Base-by-base conservation (phyloP, 2,329 filamentous ascomycete species). In the Septoria linicola region DNA sequence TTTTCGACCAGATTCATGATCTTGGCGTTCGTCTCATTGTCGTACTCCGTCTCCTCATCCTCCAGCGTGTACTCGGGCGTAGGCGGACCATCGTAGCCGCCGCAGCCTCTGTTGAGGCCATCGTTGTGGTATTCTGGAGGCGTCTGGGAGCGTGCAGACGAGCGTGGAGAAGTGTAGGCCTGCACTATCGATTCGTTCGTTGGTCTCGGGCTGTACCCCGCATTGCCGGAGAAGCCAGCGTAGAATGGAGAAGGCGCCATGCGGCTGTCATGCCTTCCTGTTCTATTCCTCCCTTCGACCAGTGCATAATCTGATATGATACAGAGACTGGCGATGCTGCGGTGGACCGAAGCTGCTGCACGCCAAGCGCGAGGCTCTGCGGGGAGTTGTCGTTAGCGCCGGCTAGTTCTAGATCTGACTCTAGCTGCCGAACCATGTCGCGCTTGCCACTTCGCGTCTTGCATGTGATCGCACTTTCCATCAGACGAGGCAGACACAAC, bases 1-100 rank as follows among this genome's bases (percentile, higher is more conserved):
- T 76, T 71, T 54, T 81, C 76, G 34, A 79, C 76, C 47, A 73
- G 68, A 41, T 73, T 68, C 61, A 81, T 76, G 58, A 82, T 79
- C 27, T 73, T 69, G 56, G 76, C 73, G 59, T 80, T 70, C 74
- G 71, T 52, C 72, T 79, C 58, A 41, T 63, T 49, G 41, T 64
- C 56, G 30, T 62, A 58, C 54, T 59, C 61, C 25, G 58, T 42
- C 37, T 54, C 65, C 44, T 73, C 70, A 60, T 79, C 78, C 59
- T 78, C 76, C 58, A 77, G 74, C 41, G 77, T 75, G 50, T 76
- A 69, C 49, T 73, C 68, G 30, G 74, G 66, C 5, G 66, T 68
- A 4, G 58, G 57, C 7, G 60, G 60, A 16, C 59, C 57, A 10
- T 60, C 56, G 19, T 39, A 31, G 25, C 36, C 34, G n/a, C 44